Evolutionary conservation across 345 rosid species (phyloP), one percentile per base, ranked within the genome.

Genomic region (Gossypium arboreum): DNA sequence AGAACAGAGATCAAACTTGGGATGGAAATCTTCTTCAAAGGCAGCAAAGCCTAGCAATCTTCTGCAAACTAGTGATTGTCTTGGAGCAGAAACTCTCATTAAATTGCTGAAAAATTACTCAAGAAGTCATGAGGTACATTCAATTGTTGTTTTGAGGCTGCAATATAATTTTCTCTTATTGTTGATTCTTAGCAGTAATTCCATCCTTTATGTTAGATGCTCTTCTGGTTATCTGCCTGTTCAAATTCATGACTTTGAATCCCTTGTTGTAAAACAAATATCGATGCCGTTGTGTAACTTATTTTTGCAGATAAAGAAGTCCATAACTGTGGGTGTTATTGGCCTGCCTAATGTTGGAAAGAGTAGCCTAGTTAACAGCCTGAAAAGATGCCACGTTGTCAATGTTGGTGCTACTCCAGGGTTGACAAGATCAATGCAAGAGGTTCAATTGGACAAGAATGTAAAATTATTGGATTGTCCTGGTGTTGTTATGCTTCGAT

Each of bases 321-420:
- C 97, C 13, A 91, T 95, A 22, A 95, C 98, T 17, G 97, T 95
- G 57, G 98, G 98, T 63, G 81, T 95, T 39, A 89, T 95, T 57
- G 98, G 99, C 68, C 84, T 93, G 73, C 98, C 98, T 73, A 95
- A 95, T 87, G 98, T 95, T 22, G 99, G 98, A 68, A 95, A 95
- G 90, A 95, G 99, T 84, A 95, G 99, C 85, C 89, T 95, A 62
- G 93, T 95, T 52, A 95, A 95, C 85, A 95, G 99, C 84, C 86
- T 95, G 85, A 95, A 93, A 86, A 89, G 98, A 82, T 81, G 88
- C 64, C 98, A 90, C 76, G 99, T 91, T 68, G 98, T 83, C 68
- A 90, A 93, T 82, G 99, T 89, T 56, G 99, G 99, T 61, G 90
- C 97, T 59, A 93, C 99, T 63, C 99, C 99, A 61, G 99, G 98